Evolutionary conservation across 2,329 filamentous ascomycete genomes (phyloP), one percentile per base, ranked within the genome.

Genomic region (Colletotrichum phormii): DNA sequence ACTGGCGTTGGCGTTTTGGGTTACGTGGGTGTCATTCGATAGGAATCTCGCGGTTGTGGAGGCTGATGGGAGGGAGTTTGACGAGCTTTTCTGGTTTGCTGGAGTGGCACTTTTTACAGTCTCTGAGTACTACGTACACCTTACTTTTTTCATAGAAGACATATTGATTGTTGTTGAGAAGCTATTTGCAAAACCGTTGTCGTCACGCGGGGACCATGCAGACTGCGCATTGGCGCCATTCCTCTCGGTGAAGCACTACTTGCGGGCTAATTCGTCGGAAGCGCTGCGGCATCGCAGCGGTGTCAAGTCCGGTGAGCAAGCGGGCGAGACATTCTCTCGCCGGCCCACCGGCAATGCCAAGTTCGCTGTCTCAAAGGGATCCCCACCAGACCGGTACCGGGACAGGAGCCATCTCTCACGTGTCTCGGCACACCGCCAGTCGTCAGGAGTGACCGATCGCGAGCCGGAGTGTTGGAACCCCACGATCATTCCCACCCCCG

Each of bases 1-100:
- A 71, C 54, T 62, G 73, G 73, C 71, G 73, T 75, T 73, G 73
- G 73, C 71, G 73, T 75, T 74, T 67, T 64, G 73, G 71, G 68
- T 63, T 61, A 73, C 67, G 60, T 35, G 35, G 71, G 65, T 65
- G 71, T 35, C 66, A 64, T 63, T 73, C 35, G 42, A 67, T 64
- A 55, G 65, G 59, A 64, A 72, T 67, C 51, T 71, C 58, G 71
- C 55, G 67, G 62, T 35, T 62, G 67, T 53, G 71, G 71, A 71
- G 63, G 67, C 58, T 64, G 71, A 73, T 42, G 62, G 66, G 71
- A 73, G 71, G 66, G 71, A 73, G 71, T 73, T 72, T 73, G 71
- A 59, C 68, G 59, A 72, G 62, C 62, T 72, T 73, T 73, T 64
- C 46, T 63, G 62, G 67, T 53, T 66, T 72, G 66, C 49, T 42